A percentile compares a stretch with the other conserved stretches of the same genome.
Evolutionary conservation across 306 rosid species (phyloP).

Genomic region (Arachis stenosperma): DNA sequence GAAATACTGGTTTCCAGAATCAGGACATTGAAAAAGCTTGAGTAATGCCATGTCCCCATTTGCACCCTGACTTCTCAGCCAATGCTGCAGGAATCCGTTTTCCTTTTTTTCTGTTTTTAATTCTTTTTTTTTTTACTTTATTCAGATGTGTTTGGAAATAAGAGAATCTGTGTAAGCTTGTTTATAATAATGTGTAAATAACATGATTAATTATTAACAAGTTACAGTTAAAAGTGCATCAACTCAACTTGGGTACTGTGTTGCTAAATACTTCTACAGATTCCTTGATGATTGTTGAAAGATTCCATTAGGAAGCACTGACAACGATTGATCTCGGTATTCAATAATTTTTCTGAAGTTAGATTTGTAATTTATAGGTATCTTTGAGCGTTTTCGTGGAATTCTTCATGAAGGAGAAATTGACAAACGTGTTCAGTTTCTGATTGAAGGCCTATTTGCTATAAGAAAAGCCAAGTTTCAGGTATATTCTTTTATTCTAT

Average conservation of each 20-base stretch:
- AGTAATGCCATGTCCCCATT: not conserved
- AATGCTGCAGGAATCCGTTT: too few species aligned
- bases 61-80: not conserved
- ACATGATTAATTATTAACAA: not conserved
- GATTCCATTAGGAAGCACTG: conserved; percentile 6
- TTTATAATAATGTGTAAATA: not conserved
- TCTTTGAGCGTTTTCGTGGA: conserved; percentile 96
- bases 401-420: conserved; percentile 98
- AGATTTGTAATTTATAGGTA: conserved; percentile 53
- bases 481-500: conserved; percentile 43
- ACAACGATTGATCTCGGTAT: not conserved
- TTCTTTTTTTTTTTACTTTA: too few species aligned
- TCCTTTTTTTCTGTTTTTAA: too few species aligned
- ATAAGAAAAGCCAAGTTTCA: conserved; percentile 90
- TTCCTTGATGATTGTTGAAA: conserved; percentile 10
- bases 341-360: not conserved
- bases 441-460: conserved; percentile 91
- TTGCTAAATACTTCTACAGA: conserved; percentile 1
- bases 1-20: too few species aligned
- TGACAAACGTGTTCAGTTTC: conserved; percentile 86
- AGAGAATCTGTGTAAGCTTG: not conserved
- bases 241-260: conserved; percentile 2
- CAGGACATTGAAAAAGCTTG: too few species aligned
- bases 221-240: not conserved
- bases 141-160: too few species aligned